Conservation (phyloP, 2,329 filamentous ascomycete genomes). For the Claviceps pusilla region DNA sequence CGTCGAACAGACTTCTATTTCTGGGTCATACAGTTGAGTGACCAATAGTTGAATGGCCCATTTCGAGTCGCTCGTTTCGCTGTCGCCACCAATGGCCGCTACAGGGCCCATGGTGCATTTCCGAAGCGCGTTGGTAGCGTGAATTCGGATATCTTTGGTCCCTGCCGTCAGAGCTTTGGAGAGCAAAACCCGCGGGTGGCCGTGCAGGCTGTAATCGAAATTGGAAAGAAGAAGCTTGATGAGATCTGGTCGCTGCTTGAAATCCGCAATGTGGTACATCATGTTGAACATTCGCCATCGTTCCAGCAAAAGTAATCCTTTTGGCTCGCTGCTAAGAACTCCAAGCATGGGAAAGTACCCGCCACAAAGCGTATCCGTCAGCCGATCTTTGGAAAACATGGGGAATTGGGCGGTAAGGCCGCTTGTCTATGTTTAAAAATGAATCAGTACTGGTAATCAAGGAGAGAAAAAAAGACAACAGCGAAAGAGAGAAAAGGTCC, state of each 20-base stretch:
- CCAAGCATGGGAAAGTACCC: constrained; percentile 93
- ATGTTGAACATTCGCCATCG: constrained; percentile 98
- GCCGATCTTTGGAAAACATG: constrained; percentile 73
- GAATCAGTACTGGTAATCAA: not conserved
- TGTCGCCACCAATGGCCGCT: constrained; percentile 22
- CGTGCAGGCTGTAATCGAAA: constrained; percentile 80
- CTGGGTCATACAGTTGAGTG: constrained; percentile 94
- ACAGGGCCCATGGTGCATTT: constrained; percentile 57
- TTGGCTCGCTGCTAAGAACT: constrained; percentile 65
- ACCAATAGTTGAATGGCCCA: constrained; percentile 96
- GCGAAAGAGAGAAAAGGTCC: not conserved
- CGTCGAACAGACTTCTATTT: constrained; percentile 89
- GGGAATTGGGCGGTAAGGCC: constrained; percentile 68
- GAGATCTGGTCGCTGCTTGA: constrained; percentile 79
- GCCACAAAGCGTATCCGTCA: constrained; percentile 73
- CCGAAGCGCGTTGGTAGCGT: constrained; percentile 70
- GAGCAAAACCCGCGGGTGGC: constrained; percentile 79
- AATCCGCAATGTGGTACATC: constrained; percentile 95
- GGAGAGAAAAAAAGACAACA: not conserved
- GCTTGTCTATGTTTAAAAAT: constrained; percentile 35
- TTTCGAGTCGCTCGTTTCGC: constrained; percentile 52
- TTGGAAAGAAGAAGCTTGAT: constrained; percentile 78
- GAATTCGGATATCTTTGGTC: constrained; percentile 80
- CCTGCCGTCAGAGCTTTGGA: constrained; percentile 88
- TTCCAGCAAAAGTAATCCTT: constrained; percentile 79